phyloP scores from a whole-genome alignment of 2,329 filamentous ascomycete species.

The Dryadomyces sulphureus region DNA sequence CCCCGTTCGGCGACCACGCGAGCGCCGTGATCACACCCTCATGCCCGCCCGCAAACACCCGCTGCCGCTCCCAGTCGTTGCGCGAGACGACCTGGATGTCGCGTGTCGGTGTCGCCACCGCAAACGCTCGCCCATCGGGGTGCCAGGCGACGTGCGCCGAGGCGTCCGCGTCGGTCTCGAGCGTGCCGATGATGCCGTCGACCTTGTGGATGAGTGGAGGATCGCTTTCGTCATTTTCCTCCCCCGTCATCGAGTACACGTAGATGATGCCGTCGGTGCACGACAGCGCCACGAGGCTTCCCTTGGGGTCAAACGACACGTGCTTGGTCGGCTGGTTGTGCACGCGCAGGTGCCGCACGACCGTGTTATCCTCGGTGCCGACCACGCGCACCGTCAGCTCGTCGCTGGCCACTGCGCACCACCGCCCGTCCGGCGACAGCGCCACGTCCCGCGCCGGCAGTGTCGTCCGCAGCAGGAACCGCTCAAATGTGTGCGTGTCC shows the following conservation, averaged over 20 bases:
- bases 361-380: constrained; percentile 61
- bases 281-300: constrained; percentile 61
- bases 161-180: constrained; percentile 64
- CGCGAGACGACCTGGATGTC: constrained; percentile 81
- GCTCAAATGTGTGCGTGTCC: constrained; percentile 56
- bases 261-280: constrained; percentile 84
- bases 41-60: constrained; percentile 65
- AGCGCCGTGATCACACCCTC: constrained; percentile 72
- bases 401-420: constrained; percentile 94
- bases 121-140: constrained; percentile 85
- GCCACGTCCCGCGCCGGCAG: constrained; percentile 77
- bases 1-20: constrained; percentile 90
- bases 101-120: constrained; percentile 64
- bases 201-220: constrained; percentile 72
- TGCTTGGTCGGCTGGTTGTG: constrained; percentile 84
- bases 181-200: constrained; percentile 66
- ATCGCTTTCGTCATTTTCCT: constrained; percentile 2
- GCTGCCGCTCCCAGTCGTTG: constrained; percentile 78
- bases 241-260: constrained; percentile 59
- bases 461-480: constrained; percentile 69
- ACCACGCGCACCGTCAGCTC: constrained; percentile 87
- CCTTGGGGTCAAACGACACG: constrained; percentile 71
- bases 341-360: constrained; percentile 65
- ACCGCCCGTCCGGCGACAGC: constrained; percentile 65
- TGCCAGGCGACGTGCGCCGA: constrained; percentile 76